Evolutionary conservation across 129 eudicot genomes (phyloP).

Genomic region (Pulicaria dysenterica): DNA sequence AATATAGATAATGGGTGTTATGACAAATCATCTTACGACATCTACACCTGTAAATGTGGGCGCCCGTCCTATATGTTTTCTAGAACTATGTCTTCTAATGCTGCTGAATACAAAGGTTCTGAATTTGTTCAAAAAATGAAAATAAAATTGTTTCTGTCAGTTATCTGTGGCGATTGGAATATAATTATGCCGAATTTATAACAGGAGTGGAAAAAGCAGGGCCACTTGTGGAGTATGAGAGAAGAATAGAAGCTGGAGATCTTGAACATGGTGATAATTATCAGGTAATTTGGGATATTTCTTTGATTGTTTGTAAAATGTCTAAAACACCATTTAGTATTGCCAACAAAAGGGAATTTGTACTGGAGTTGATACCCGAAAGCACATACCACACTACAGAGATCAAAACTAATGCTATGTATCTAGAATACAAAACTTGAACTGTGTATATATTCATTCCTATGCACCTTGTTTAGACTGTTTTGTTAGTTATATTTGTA

Average conservation of each 20-base stretch:
- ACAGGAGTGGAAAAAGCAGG: conserved; percentile 56
- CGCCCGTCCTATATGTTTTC: conserved; percentile 36
- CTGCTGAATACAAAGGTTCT: conserved; percentile 51
- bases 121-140: not conserved
- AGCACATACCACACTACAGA: not conserved
- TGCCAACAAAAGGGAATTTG: not conserved
- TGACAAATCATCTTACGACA: conserved; percentile 23
- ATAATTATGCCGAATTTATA: not conserved
- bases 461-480: not conserved
- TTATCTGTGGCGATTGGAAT: not conserved
- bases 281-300: conserved; percentile 55
- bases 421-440: no score
- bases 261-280: conserved; percentile 81
- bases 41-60: conserved; percentile 31
- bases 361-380: not conserved
- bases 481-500: conserved; percentile 39
- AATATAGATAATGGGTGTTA: conserved; percentile 28
- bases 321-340: not conserved
- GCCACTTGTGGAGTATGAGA: conserved; percentile 82
- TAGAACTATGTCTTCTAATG: conserved; percentile 49
- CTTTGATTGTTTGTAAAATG: conserved; percentile 17
- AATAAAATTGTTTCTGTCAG: not conserved
- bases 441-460: not conserved
- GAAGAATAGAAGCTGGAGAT: conserved; percentile 82
- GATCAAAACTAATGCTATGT: not conserved